Conservation (phyloP, 768 basidiomycete species). For the Pisolithus sp. region DNA sequence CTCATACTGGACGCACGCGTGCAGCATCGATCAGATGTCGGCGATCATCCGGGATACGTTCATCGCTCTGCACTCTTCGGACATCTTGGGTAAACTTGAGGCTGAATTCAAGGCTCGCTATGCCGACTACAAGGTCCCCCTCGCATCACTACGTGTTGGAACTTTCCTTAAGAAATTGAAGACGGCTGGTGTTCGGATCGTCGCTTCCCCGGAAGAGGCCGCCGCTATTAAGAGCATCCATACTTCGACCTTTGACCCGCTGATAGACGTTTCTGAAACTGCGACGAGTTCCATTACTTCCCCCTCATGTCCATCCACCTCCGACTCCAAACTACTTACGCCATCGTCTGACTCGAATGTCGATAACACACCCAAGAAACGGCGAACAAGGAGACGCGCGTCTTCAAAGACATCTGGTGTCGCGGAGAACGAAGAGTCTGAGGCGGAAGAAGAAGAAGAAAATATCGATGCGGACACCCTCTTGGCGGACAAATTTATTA, state of each 20-base stretch:
- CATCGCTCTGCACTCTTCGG: slow-evolving; percentile 83
- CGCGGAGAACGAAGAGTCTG: not conserved
- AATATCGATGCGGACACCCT: slow-evolving; percentile 20
- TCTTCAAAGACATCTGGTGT: not conserved
- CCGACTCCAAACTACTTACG: not conserved
- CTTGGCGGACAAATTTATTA: slow-evolving; percentile 57
- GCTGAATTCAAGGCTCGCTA: slow-evolving; percentile 80
- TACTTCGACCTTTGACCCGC: slow-evolving; percentile 20
- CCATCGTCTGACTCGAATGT: not conserved
- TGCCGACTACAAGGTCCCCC: slow-evolving; percentile 60
- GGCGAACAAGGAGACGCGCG: not conserved
- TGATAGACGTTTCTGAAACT: slow-evolving; percentile 36
- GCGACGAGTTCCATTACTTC: slow-evolving; percentile 23
- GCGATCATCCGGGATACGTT: slow-evolving; percentile 88
- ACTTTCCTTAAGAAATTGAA: slow-evolving; percentile 35
- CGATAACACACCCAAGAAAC: not conserved
- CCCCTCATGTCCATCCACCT: not conserved
- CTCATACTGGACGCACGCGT: slow-evolving; percentile 98
- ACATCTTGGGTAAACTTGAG: slow-evolving; percentile 68
- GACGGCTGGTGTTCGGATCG: slow-evolving; percentile 40
- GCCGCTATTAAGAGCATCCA: slow-evolving; percentile 12
- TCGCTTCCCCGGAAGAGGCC: slow-evolving; percentile 37
- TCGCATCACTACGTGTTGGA: slow-evolving; percentile 38
- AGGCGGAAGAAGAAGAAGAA: slow-evolving; percentile 18
- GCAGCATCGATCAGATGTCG: slow-evolving; percentile 82